These are phyloP conservation scores for Geotrichum ghanense DNA, from an alignment of 805 yeast genomes.

Conservation along the genomic window DNA sequence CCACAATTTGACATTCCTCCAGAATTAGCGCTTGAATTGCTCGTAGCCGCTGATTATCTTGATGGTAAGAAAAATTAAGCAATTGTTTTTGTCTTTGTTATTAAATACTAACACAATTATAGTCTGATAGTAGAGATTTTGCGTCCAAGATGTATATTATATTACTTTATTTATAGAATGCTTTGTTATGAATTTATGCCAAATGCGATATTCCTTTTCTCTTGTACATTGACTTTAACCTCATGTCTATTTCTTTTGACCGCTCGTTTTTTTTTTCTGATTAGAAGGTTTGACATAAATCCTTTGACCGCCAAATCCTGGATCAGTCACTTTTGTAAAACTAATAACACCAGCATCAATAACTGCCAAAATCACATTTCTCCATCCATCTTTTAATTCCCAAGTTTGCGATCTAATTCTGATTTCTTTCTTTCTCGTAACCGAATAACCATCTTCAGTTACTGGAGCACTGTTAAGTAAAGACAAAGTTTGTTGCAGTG, in stretches of 20 bases:
- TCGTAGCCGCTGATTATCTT: conserved; percentile 87
- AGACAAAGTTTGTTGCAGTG: conserved; percentile 23
- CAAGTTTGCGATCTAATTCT: not conserved
- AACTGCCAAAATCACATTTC: conserved; percentile 50
- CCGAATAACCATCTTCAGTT: conserved; percentile 22
- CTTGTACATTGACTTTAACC: no score
- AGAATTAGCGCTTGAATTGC: conserved; percentile 80
- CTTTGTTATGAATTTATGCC: no score
- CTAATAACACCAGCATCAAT: conserved; percentile 68
- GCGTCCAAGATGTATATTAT: no score
- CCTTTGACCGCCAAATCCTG: conserved; percentile 5
- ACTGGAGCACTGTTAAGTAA: conserved; percentile 21
- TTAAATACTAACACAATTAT: no score
- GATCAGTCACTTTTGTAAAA: conserved; percentile 34
- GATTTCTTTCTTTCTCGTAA: conserved; percentile 17
- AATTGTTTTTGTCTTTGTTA: no score
- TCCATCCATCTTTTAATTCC: conserved; percentile 38
- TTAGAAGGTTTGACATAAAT: not conserved
- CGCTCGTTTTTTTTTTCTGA: not conserved
- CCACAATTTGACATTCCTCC: conserved; percentile 91
- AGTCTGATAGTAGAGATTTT: no score
- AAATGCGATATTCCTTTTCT: no score
- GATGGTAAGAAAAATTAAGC: conserved; percentile 33
- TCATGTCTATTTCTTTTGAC: not conserved
- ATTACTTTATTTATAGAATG: no score